Conservation (phyloP, 306 rosid genomes). For the Citrullus amarus region DNA sequence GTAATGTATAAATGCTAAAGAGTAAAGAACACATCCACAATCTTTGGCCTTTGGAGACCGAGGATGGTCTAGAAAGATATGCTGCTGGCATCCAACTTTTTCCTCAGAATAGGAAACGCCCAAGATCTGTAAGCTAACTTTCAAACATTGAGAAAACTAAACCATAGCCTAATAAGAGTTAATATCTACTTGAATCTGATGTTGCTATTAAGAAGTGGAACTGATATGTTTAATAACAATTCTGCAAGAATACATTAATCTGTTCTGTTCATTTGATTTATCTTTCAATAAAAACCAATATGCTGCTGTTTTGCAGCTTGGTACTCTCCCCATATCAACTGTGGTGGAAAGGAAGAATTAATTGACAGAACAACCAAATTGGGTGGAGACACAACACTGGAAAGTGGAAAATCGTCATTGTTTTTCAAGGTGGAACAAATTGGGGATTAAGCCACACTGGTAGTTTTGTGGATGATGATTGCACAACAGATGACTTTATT, state of each 20-base stretch:
- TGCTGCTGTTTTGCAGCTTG: constrained; percentile 9
- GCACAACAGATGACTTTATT: background rate
- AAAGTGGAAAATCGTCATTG: constrained; percentile 15
- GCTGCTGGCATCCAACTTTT: too few species aligned
- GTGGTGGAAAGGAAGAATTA: constrained; percentile 28
- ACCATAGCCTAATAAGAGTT: background rate
- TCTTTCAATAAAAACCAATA: background rate
- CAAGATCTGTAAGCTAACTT: background rate
- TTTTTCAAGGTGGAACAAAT: constrained; percentile 9
- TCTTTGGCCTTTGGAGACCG: too few species aligned
- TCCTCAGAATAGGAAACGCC: too few species aligned
- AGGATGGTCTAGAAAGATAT: too few species aligned
- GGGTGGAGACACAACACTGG: constrained; percentile 21
- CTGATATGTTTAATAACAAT: background rate
- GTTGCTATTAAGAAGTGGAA: background rate
- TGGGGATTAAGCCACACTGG: constrained; percentile 50
- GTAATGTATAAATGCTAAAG: background rate
- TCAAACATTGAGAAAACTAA: background rate
- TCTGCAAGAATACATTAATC: background rate
- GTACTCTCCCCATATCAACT: constrained; percentile 40
- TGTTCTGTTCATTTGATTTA: background rate
- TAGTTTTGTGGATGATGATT: constrained; percentile 21
- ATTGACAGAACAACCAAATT: constrained; percentile 9
- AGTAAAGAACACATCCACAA: background rate
- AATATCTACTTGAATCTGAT: background rate